Conservation (phyloP, 1,284 basidiomycete genomes). For the Irpex rosettiformis region DNA sequence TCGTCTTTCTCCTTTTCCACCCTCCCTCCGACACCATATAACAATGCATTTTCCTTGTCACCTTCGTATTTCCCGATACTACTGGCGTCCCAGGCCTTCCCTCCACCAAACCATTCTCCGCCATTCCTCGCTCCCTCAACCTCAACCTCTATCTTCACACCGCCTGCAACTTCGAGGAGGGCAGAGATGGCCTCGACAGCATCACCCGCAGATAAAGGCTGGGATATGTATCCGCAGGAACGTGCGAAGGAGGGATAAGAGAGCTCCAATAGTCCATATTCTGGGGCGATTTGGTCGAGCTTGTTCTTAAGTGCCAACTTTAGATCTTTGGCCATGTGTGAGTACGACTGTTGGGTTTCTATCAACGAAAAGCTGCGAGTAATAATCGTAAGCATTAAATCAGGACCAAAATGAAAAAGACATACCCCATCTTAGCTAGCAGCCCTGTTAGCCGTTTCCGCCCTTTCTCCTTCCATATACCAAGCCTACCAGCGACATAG, state of each 20-base stretch:
- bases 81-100: conserved; percentile 64
- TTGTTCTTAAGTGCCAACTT: conserved; percentile 82
- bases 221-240: conserved; percentile 84
- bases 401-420: conserved; percentile 14
- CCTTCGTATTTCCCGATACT: conserved; percentile 41
- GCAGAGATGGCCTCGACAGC: conserved; percentile 89
- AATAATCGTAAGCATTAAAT: conserved; percentile 1
- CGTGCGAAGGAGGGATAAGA: conserved; percentile 92
- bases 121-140: conserved; percentile 79
- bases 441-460: conserved; percentile 86
- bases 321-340: conserved; percentile 96
- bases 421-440: conserved; percentile 98
- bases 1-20: conserved; percentile 23
- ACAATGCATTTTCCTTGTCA: conserved; percentile 44
- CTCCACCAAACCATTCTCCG: conserved; percentile 88
- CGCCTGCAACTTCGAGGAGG: conserved; percentile 88
- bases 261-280: conserved; percentile 95
- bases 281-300: conserved; percentile 88
- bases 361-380: conserved; percentile 78
- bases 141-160: conserved; percentile 87
- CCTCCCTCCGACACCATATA: conserved; percentile 28
- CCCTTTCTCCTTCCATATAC: conserved; percentile 95
- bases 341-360: conserved; percentile 91
- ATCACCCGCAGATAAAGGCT: conserved; percentile 89
- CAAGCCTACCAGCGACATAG: conserved; percentile 93